phyloP scores from a whole-genome alignment of 1,284 basidiomycete species.

The Polyporus tsugae region DNA sequence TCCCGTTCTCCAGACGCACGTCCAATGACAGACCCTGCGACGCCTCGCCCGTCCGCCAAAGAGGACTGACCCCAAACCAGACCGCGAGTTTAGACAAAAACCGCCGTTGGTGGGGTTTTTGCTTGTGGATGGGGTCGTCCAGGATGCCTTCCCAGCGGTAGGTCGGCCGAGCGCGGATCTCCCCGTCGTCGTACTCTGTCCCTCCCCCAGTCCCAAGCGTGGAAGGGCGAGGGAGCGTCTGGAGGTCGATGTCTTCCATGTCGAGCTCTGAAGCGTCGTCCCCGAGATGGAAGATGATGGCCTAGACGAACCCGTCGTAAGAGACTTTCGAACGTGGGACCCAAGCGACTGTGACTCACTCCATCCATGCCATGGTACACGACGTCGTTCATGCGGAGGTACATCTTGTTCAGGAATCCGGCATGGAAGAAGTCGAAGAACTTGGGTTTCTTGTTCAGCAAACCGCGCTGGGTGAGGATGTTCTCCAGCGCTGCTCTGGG shows the following conservation, averaged over 20 bases:
- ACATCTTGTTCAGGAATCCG: slow-evolving; percentile 80
- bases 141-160: slow-evolving; percentile 82
- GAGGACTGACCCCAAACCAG: slow-evolving; percentile 72
- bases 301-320: slow-evolving; percentile 46
- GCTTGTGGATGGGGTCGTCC: slow-evolving; percentile 56
- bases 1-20: slow-evolving; percentile 61
- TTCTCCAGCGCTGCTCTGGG: slow-evolving; percentile 70
- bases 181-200: slow-evolving; percentile 72
- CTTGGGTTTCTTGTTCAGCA: slow-evolving; percentile 58
- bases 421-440: slow-evolving; percentile 67
- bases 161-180: slow-evolving; percentile 64
- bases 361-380: slow-evolving; percentile 63
- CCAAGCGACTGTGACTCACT: slow-evolving; percentile 45
- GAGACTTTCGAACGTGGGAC: background rate
- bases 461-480: slow-evolving; percentile 70
- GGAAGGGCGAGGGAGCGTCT: slow-evolving; percentile 58
- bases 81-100: slow-evolving; percentile 64
- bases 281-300: slow-evolving; percentile 69
- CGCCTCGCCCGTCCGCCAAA: slow-evolving; percentile 59
- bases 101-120: slow-evolving; percentile 44
- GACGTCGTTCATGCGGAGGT: slow-evolving; percentile 79
- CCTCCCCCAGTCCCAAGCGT: slow-evolving; percentile 74
- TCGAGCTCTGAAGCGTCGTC: slow-evolving; percentile 59
- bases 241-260: slow-evolving; percentile 66
- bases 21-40: slow-evolving; percentile 68